These are phyloP conservation scores for Rhododendron kiyosumense DNA, from an alignment of 148 eudicot species.

Conservation along the genomic window DNA sequence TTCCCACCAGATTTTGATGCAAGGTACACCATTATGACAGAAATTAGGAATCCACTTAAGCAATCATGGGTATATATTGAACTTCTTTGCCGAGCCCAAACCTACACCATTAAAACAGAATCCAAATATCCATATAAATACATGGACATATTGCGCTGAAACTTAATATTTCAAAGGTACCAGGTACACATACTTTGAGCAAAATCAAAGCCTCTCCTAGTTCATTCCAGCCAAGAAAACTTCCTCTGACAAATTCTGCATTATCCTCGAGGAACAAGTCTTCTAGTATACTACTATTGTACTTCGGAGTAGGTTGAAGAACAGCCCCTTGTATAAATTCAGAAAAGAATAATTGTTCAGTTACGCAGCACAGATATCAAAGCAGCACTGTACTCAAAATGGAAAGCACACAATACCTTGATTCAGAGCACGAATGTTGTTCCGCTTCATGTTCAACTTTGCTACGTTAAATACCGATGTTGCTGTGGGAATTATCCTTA, in stretches of 20 bases:
- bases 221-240: slow-evolving; percentile 69
- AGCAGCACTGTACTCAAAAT: background rate
- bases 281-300: slow-evolving; percentile 84
- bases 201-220: slow-evolving; percentile 70
- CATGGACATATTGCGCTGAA: background rate
- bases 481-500: slow-evolving; percentile 78
- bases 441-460: slow-evolving; percentile 57
- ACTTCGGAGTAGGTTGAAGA: slow-evolving; percentile 66
- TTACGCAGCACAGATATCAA: background rate
- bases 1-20: slow-evolving; percentile 53
- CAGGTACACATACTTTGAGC: slow-evolving; percentile 53
- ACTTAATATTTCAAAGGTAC: background rate
- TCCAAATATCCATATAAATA: slow-evolving; percentile 2
- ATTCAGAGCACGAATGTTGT: slow-evolving; percentile 57
- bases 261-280: slow-evolving; percentile 76
- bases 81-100: slow-evolving; percentile 93
- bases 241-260: slow-evolving; percentile 42
- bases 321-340: slow-evolving; percentile 28
- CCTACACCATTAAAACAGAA: slow-evolving; percentile 44
- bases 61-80: slow-evolving; percentile 70
- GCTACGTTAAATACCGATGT: slow-evolving; percentile 49
- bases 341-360: slow-evolving; percentile 2
- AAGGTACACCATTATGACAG: slow-evolving; percentile 69
- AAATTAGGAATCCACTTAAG: slow-evolving; percentile 64
- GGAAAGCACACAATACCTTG: slow-evolving; percentile 45